Evolutionary conservation across 2,329 filamentous ascomycete genomes (phyloP), one percentile per base, ranked within the genome.

Genomic region (Fusarium sp.): DNA sequence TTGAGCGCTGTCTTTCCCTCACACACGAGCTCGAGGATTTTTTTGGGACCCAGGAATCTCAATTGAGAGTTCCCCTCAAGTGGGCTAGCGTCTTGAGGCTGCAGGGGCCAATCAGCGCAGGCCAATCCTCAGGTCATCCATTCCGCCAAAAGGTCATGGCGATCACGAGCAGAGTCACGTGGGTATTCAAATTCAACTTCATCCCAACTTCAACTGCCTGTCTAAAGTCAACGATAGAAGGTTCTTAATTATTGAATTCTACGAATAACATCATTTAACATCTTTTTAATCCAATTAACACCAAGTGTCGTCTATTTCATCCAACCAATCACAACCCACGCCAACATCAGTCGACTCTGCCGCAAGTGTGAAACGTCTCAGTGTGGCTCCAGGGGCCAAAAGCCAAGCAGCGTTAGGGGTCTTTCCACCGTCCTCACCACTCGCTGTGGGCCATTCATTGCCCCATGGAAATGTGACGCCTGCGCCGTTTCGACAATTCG

Each of bases 351-450:
- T 78, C 77, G 74, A 78, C 64, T 75, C 78, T 81, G 78, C 72
- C 70, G 75, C 85, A 87, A 73, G 65, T 77, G 81, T 87, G 86
- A 87, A 87, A 87, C 86, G 74, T 77, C 76, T 79, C 75, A 75
- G 65, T 61, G 56, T 69, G 58, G 58, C 33, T 70, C 74, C 75
- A 67, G 72, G 55, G 61, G 46, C 11, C 17, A 9, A n/a, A n/a
- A 73, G 71, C 61, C 71, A 66, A 71, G 24, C 24, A 24, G 67
- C 64, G 62, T 57, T 51, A 49, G 59, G 51, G 57, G 58, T 40
- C 42, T 61, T 69, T 70, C 66, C 67, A 71, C 75, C 76, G 70
- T 64, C 62, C 56, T 65, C 71, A 75, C 74, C 73, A 74, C 61
- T 60, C 31, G 22, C 59, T 70, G 71, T 74, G 72, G 72, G 53